Conservation (phyloP, 2,329 filamentous ascomycete genomes). For the Clarireedia sp. region DNA sequence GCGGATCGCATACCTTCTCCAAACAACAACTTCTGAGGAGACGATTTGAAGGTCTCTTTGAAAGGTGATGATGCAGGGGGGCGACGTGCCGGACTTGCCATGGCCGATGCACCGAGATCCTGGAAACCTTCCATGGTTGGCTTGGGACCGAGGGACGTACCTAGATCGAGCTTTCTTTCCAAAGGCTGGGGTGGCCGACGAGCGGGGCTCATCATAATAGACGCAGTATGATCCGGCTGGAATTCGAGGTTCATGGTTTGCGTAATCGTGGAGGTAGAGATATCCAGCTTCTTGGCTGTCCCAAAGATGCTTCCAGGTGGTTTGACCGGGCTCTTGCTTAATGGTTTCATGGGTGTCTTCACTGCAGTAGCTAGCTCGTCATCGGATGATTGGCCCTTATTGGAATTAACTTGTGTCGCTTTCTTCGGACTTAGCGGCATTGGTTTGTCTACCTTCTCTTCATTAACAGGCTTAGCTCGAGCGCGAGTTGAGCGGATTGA, state of each 20-base stretch:
- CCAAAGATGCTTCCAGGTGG: conserved; percentile 31
- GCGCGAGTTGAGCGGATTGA: conserved; percentile 26
- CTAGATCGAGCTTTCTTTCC: conserved; percentile 32
- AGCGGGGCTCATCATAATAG: conserved; percentile 47
- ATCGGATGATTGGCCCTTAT: conserved; percentile 44
- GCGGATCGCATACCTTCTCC: conserved; percentile 24
- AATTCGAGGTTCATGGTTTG: conserved; percentile 21
- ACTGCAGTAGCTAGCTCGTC: conserved; percentile 51
- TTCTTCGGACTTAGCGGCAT: conserved; percentile 58
- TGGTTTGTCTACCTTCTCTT: conserved; percentile 32
- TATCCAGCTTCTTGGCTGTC: conserved; percentile 32
- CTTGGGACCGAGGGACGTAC: conserved; percentile 27
- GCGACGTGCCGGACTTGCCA: conserved; percentile 50
- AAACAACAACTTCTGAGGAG: conserved; percentile 39
- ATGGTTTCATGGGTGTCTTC: conserved; percentile 41
- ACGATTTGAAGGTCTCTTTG: conserved; percentile 49
- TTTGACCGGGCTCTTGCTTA: conserved; percentile 50
- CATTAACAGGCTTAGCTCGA: conserved; percentile 25
- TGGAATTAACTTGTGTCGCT: conserved; percentile 46
- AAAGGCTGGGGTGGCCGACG: conserved; percentile 38
- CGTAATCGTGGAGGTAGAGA: conserved; percentile 25
- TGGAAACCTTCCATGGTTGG: conserved; percentile 21
- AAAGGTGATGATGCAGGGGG: conserved; percentile 44
- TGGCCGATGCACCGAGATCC: conserved; percentile 33
- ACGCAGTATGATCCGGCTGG: conserved; percentile 31